Percentiles rank a stretch among this genome's conserved stretches.
These are phyloP conservation scores for Lizanozyma gosingica DNA, from an alignment of 1,139 yeast species.

Conservation along the genomic window DNA sequence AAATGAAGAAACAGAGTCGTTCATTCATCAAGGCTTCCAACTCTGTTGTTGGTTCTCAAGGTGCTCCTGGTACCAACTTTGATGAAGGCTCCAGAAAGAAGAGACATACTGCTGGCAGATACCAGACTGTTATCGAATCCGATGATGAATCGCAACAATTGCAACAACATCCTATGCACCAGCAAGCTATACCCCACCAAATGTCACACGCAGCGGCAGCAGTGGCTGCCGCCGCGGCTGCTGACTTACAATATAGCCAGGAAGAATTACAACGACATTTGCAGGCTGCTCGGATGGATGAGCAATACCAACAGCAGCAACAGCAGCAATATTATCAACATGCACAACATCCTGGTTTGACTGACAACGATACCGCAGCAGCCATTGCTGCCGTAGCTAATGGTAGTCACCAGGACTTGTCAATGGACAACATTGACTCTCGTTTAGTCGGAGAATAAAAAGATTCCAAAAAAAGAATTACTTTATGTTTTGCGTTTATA, in stretches of 20 bases:
- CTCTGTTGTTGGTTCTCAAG: neutral
- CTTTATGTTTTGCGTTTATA: too few relatives aligned
- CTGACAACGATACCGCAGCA: slow-evolving; percentile 27
- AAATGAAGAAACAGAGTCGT: slow-evolving; percentile 25
- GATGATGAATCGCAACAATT: neutral
- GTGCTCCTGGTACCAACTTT: neutral
- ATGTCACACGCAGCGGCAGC: neutral
- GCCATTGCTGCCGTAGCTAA: slow-evolving; percentile 38
- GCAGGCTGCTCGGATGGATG: slow-evolving; percentile 14
- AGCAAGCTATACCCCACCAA: neutral
- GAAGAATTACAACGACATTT: neutral
- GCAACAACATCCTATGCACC: neutral
- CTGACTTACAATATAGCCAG: neutral
- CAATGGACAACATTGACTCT: slow-evolving; percentile 41
- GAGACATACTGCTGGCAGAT: neutral
- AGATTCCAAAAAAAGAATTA: slow-evolving; percentile 2
- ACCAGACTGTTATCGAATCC: neutral
- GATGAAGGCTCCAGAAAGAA: neutral
- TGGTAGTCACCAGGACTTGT: slow-evolving; percentile 26
- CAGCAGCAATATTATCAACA: slow-evolving; percentile 25
- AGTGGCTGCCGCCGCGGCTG: neutral
- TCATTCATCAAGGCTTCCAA: neutral
- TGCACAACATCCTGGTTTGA: slow-evolving; percentile 17
- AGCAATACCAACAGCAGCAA: slow-evolving; percentile 25
- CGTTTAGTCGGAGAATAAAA: slow-evolving; percentile 36